Base-by-base conservation (phyloP, 73 alveolate genomes). In the Paramecium pentaurelia region DNA sequence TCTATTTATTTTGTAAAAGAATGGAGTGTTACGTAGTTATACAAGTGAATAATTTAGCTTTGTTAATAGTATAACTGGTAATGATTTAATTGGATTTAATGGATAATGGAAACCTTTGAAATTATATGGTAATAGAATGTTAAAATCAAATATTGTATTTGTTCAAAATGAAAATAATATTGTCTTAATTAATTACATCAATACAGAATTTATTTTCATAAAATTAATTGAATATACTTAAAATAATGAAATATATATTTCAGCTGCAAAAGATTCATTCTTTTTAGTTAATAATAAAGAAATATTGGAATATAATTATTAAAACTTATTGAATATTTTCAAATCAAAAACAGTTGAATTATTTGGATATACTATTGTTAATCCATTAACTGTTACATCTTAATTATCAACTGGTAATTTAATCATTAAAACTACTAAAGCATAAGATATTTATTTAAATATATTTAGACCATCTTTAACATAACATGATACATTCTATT, bases 351-450 rank as follows among this genome's bases (percentile, higher is more conserved):
- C 47, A 3, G 84, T 64, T 64, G 84, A 64, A 64, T 28, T 64
- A 64, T 64, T 64, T 64, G 84, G 84, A 28, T 64, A 64, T 32
- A 3, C 20, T 8, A 64, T 64, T 6, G 47, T n/a, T 32, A 64
- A 28, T 64, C 47, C 42, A 25, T 64, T 75, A 3, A 9, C n/a
- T 5, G 88, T 45, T 16, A 54, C 70, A 16, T 54, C 70, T n/a
- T 64, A 64, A 64, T 28, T 64, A 28, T 64, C 84, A 64, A 64
- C 84, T 64, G 84, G 84, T 28, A 64, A 64, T 64, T 12, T 64
- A 28, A 10, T 64, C 0, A 64, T 64, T 25, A 64, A 64, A 28
- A 64, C 84, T 9, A 28, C 11, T 0, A 64, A 64, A 28, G 42
- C 25, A 4, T 14, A 64, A 32, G 30, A 64, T 14, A 6, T 25